Evolutionary conservation across 148 eudicot species (phyloP), one percentile per base, ranked within the genome.

Genomic region (Limonium bicolor): DNA sequence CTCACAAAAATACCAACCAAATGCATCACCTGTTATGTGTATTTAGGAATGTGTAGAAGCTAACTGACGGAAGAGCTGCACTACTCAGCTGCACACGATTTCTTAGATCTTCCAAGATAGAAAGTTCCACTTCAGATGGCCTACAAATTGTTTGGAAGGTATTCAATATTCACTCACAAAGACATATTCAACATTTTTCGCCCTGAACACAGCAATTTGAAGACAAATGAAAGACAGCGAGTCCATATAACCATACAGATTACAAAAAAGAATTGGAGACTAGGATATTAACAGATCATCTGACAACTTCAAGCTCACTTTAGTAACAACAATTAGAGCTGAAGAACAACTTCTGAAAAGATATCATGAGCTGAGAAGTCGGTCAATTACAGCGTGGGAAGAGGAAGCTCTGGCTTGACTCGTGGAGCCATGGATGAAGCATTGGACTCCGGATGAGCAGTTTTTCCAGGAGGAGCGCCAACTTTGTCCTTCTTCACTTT

Each of bases 41-140:
- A 62, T 90, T 90, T 17, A 84, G 44, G 64, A 90, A 84, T 17
- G 97, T 90, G 60, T 90, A 90, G 70, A 90, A 90, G 78, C 97
- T 67, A 37, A 90, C 73, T 26, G 97, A 90, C 32, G 97, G 97
- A 45, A 90, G 70, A 27, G 85, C 67, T 35, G 57, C 68, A 46
- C 75, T 80, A 65, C 82, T 84, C 74, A 90, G 62, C 55, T 77
- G 95, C 60, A 84, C 97, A 50, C 97, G 97, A 48, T 78, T 90
- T 14, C 97, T 68, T 45, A 90, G 68, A 70, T 90, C 97, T 48
- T 90, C 95, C 57, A 90, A 72, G 53, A 90, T 84, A 54, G 95
- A 84, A 32, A 67, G 84, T 54, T 84, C 97, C 40, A 90, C 93
- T 62, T 80, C 97, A 53, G 55, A 18, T 40, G 97, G 79, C 53